A percentile compares a stretch with the other conserved stretches of the same genome.
These are phyloP conservation scores for Tetratostichococcus sp. DNA, from an alignment of 139 green algal species.

Conservation along the genomic window DNA sequence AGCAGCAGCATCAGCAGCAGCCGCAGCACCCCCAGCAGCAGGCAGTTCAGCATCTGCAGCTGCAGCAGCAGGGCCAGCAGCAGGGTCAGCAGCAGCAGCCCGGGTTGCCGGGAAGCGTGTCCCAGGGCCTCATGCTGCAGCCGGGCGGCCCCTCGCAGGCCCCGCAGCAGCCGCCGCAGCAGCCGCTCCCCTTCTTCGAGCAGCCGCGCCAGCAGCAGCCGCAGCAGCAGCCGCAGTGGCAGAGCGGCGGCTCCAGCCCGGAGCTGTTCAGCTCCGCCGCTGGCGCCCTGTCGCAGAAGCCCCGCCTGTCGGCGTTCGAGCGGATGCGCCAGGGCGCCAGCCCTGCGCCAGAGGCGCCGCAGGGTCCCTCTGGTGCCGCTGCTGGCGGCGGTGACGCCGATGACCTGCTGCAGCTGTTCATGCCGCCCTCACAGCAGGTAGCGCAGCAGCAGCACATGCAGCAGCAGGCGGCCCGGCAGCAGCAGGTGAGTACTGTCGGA, in stretches of 20 bases:
- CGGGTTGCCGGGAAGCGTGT: too few species aligned
- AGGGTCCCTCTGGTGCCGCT: too few species aligned
- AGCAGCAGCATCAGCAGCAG: constrained; percentile 17
- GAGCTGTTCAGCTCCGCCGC: too few species aligned
- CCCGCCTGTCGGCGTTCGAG: not conserved
- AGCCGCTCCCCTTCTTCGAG: too few species aligned
- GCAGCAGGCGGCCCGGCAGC: constrained; percentile 7
- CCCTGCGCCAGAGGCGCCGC: not conserved
- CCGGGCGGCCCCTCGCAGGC: too few species aligned
- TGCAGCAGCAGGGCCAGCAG: not conserved
- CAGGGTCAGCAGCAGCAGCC: not conserved
- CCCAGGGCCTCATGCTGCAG: too few species aligned
- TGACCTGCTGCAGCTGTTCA: not conserved
- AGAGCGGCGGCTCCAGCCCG: too few species aligned
- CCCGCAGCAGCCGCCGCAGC: too few species aligned
- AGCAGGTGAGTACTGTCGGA: not conserved
- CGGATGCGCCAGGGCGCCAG: not conserved
- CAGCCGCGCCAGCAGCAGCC: too few species aligned
- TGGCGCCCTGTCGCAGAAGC: not conserved
- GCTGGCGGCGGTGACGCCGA: not conserved
- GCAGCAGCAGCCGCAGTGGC: too few species aligned
- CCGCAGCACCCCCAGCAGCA: constrained; percentile 18
- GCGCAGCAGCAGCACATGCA: constrained; percentile 25
- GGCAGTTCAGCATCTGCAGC: not conserved
- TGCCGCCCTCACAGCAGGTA: not conserved